Base-by-base conservation (phyloP, 2,329 filamentous ascomycete genomes). In the Fusarium concolor region DNA sequence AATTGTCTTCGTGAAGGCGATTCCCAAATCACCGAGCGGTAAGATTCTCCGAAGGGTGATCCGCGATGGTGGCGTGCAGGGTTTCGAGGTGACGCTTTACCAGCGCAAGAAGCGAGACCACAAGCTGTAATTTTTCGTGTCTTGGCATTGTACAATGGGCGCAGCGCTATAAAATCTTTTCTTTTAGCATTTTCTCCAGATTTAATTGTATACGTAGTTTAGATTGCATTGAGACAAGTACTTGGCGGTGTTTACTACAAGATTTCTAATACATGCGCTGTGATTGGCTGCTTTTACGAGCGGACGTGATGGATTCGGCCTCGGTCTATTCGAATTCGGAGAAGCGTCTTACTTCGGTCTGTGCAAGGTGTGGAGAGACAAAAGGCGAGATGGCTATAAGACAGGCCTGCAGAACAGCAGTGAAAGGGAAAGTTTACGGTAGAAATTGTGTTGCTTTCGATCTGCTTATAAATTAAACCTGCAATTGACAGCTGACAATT, bases 21-120 rank as follows among this genome's bases (percentile, higher is more conserved):
- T 94, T 31, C 90, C 91, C n/a, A 93, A 92, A 80, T 92, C 91
- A 62, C 85, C 88, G 4, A 83, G 81, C 42, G 83, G 83, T 2
- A 85, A 85, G 77, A 83, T 85, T 37, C 67, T 85, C 51, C 76
- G 83, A 20, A 74, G 82, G 49, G 61, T 83, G 38, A 73, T 84
- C 74, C 77, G 80, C 49, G 80, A 83, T 31, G 76, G 81, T 14
- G 68, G 78, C 41, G 79, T 80, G 68, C 70, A 70, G 71, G 75
- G 72, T n/a, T 61, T 77, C n/a, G 76, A 71, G 24, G 69, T 74
- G 47, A 49, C 58, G 37, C 63, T 73, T 3, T 74, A 74, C 67
- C 67, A 74, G 26, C 68, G 67, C 18, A 74, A 72, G 67, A 71
- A 65, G 59, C 60, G 72, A 24, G 49, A 73, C 49, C 55, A 69